Conservation (phyloP, 495 filamentous ascomycete species). For the Cercophora samala region DNA sequence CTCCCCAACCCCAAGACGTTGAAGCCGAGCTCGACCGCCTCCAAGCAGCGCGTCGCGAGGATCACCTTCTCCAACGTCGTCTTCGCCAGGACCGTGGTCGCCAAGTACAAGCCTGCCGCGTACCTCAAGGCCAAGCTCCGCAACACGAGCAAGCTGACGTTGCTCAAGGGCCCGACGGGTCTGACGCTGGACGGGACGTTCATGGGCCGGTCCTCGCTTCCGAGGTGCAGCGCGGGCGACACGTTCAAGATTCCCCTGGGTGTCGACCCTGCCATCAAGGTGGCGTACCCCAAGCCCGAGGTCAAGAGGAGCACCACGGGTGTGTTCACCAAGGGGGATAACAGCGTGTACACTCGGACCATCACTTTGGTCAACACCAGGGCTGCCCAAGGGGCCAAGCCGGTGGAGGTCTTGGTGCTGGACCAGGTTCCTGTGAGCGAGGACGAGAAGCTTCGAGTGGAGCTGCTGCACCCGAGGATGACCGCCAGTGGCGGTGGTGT, state of each 20-base stretch:
- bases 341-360: constrained; percentile 54
- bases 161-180: constrained; percentile 58
- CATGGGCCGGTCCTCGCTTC: constrained; percentile 57
- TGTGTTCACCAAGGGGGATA: constrained; percentile 56
- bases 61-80: constrained; percentile 40
- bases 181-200: constrained; percentile 68
- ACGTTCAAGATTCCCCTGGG: constrained; percentile 60
- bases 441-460: constrained; percentile 58
- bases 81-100: constrained; percentile 57
- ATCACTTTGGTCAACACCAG: constrained; percentile 60
- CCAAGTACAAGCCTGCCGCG: constrained; percentile 62
- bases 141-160: constrained; percentile 56
- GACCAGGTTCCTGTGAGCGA: constrained; percentile 68
- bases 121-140: constrained; percentile 63
- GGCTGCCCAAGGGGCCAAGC: constrained; percentile 32
- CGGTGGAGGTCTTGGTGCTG: constrained; percentile 54
- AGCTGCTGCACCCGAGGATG: constrained; percentile 52
- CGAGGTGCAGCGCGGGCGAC: constrained; percentile 59
- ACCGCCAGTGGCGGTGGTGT: constrained; percentile 46
- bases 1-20: constrained; percentile 53
- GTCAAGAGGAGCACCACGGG: constrained; percentile 53
- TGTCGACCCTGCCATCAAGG: constrained; percentile 59
- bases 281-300: constrained; percentile 61
- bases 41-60: constrained; percentile 49
- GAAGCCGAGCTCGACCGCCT: constrained; percentile 38